Evolutionary conservation across 106 monocot genomes (phyloP).

Genomic region (Dendrobium chrysotoxum): DNA sequence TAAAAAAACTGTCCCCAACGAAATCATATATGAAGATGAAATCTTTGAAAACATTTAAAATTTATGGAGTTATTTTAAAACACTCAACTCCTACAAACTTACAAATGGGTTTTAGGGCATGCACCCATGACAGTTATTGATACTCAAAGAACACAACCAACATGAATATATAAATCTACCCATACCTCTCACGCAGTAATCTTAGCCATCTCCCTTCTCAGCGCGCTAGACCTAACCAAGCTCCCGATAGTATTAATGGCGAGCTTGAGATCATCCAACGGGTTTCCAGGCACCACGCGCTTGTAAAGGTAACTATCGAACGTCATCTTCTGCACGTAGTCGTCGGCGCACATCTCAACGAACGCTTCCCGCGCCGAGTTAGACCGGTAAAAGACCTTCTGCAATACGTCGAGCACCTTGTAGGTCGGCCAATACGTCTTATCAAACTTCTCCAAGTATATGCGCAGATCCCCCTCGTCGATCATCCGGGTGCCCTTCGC

Average conservation of each 20-base stretch:
- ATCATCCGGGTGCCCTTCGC: slow-evolving; percentile 61
- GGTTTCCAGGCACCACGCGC: slow-evolving; percentile 80
- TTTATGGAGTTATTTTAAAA: too few relatives aligned
- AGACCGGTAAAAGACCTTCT: slow-evolving; percentile 97
- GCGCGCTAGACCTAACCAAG: slow-evolving; percentile 77
- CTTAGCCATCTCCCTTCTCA: slow-evolving; percentile 78
- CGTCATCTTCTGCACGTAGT: slow-evolving; percentile 99
- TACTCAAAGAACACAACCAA: too few relatives aligned
- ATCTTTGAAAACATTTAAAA: too few relatives aligned
- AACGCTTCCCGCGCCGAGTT: slow-evolving; percentile 75
- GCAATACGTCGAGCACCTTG: slow-evolving; percentile 94
- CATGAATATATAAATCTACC: not conserved
- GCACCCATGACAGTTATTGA: too few relatives aligned
- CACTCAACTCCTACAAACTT: too few relatives aligned
- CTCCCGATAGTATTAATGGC: slow-evolving; percentile 86
- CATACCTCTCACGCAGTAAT: not conserved
- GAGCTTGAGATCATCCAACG: slow-evolving; percentile 81
- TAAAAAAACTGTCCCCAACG: too few relatives aligned
- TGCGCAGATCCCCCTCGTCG: slow-evolving; percentile 70
- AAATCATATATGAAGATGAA: too few relatives aligned
- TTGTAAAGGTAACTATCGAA: slow-evolving; percentile 98
- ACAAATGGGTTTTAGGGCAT: too few relatives aligned
- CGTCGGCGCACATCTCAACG: slow-evolving; percentile 79
- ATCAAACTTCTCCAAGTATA: slow-evolving; percentile 77
- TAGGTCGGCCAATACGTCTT: slow-evolving; percentile 90